These are phyloP conservation scores for Pyrenopolyporus hunteri DNA, from an alignment of 495 filamentous ascomycete genomes.

Conservation along the genomic window DNA sequence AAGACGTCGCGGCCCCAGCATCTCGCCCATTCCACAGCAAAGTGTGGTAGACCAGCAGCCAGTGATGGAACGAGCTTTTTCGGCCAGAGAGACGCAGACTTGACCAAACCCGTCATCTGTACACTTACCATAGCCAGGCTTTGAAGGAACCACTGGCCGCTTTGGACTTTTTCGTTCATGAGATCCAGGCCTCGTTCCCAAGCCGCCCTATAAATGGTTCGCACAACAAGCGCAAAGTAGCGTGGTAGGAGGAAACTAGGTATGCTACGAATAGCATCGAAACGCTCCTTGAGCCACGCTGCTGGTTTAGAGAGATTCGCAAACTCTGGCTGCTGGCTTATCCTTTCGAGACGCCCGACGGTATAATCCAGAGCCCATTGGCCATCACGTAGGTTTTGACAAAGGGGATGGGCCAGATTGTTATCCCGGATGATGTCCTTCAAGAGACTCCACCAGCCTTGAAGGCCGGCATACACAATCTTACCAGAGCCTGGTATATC, in stretches of 20 bases:
- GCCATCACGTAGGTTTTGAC: slow-evolving; percentile 88
- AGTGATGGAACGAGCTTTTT: slow-evolving; percentile 81
- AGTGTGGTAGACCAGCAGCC: slow-evolving; percentile 94
- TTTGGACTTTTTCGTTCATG: slow-evolving; percentile 74
- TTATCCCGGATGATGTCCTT: slow-evolving; percentile 86
- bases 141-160: slow-evolving; percentile 84
- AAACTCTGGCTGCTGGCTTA: slow-evolving; percentile 65
- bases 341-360: slow-evolving; percentile 74
- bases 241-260: slow-evolving; percentile 90
- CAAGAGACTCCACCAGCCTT: slow-evolving; percentile 97
- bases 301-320: slow-evolving; percentile 66
- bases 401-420: slow-evolving; percentile 89
- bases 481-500: slow-evolving; percentile 81
- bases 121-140: slow-evolving; percentile 86
- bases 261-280: slow-evolving; percentile 79
- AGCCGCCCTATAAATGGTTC: slow-evolving; percentile 84
- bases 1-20: slow-evolving; percentile 98
- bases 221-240: slow-evolving; percentile 89
- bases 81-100: slow-evolving; percentile 89
- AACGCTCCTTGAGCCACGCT: slow-evolving; percentile 81
- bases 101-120: slow-evolving; percentile 86
- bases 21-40: slow-evolving; percentile 89
- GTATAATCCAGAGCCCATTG: slow-evolving; percentile 96
- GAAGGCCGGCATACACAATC: slow-evolving; percentile 92
- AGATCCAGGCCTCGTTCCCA: slow-evolving; percentile 78